A percentile compares a stretch with the other conserved stretches of the same genome.
Evolutionary conservation across 768 basidiomycete species (phyloP).

Genomic region (Tricholoma sp.): DNA sequence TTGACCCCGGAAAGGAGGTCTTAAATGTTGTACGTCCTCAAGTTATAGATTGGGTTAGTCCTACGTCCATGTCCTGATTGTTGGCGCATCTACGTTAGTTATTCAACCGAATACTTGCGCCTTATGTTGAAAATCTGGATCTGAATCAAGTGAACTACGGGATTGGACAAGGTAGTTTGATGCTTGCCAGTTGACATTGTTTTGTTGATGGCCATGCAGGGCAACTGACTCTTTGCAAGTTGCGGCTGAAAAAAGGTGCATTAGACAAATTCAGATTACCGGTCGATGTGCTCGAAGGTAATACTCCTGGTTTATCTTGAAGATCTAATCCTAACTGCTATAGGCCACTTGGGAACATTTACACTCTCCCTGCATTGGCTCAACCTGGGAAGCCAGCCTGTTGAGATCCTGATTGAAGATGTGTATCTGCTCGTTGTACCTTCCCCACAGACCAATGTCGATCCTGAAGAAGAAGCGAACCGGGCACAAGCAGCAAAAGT

Average conservation of each 20-base stretch:
- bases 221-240: slow-evolving; percentile 69
- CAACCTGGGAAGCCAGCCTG: slow-evolving; percentile 84
- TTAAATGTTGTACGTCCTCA: slow-evolving; percentile 61
- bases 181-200: background rate
- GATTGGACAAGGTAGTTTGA: slow-evolving; percentile 67
- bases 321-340: background rate
- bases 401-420: slow-evolving; percentile 88
- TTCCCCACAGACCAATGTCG: slow-evolving; percentile 57
- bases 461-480: slow-evolving; percentile 81
- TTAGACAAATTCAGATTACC: slow-evolving; percentile 95
- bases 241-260: slow-evolving; percentile 88
- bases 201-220: slow-evolving; percentile 35
- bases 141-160: slow-evolving; percentile 93
- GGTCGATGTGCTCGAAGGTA: slow-evolving; percentile 92
- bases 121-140: slow-evolving; percentile 95
- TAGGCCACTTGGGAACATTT: slow-evolving; percentile 83
- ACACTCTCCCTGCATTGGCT: slow-evolving; percentile 86
- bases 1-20: slow-evolving; percentile 82
- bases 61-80: background rate
- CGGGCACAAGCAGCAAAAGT: slow-evolving; percentile 82
- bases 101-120: slow-evolving; percentile 88
- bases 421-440: slow-evolving; percentile 92
- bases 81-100: slow-evolving; percentile 31
- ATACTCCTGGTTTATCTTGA: background rate
- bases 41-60: background rate